Base-by-base conservation (phyloP, 192 early-diverging fungal species). In the Mortierella claussenii region DNA sequence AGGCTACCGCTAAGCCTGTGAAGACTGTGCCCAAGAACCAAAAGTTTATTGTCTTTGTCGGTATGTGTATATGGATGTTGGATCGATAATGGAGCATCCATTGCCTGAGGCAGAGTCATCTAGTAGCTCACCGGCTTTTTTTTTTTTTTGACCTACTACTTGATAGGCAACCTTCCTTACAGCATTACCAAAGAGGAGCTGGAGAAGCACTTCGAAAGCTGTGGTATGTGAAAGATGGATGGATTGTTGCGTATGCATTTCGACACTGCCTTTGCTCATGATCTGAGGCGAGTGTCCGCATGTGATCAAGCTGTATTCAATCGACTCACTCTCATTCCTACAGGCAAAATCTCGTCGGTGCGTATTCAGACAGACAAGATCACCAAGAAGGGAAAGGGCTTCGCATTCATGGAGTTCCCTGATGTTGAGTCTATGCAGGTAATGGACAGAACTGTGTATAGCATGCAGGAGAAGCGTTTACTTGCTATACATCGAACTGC, bases 391-490 rank as follows among this genome's bases (percentile, higher is more conserved):
- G 86, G 87, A 60, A 88, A 89, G 48, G 90, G 90, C 2, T 92
- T 90, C 79, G 89, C 90, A 23, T 92, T 92, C 80, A 78, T 88
- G 31, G 90, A 92, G 70, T 87, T 92, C 56, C 81, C 71, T 15
- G 76, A 78, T 30, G 67, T 83, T 18, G 79, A 80, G 11, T 62
- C 86, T 31, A 55, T 90, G 69, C 87, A 84, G 60, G 82, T 82
- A 81, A 60, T 24, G 17, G 1, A 15, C 3, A 32, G 18, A 18
- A 20, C 36, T 23, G 24, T 1, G 28, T n/a, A 26, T 26, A 15
- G 18, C 18, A 30, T 40, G 31, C 21, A 21, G 7, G 5, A 3
- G 47, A 26, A 8, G 9, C 8, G 3, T 49, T 3, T 3, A 15
- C 23, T 49, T 24, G 10, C 43, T 4, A 45, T 45, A 15, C 17